These are phyloP conservation scores for Salvia hispanica DNA, from an alignment of 257 asterid species.

Conservation along the genomic window DNA sequence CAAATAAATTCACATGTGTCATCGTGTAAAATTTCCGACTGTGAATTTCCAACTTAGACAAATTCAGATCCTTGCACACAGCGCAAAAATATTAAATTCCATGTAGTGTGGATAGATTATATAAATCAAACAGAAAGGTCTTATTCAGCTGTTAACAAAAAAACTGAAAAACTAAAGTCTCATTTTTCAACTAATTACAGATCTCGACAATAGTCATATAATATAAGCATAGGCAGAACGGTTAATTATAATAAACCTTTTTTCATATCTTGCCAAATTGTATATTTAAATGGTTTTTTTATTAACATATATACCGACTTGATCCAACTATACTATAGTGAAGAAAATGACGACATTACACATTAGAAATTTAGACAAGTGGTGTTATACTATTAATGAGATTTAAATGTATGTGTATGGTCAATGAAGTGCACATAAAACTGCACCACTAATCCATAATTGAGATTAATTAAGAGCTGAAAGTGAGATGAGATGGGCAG, in stretches of 20 bases:
- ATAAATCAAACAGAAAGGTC: background rate
- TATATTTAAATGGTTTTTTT: no score
- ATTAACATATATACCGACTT: background rate
- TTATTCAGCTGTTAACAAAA: background rate
- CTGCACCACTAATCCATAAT: slow-evolving; percentile 32
- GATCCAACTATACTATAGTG: background rate
- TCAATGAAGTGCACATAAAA: slow-evolving; percentile 33
- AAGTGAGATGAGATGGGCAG: slow-evolving; percentile 35
- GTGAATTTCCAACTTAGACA: no score
- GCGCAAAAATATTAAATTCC: background rate
- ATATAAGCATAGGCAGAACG: background rate
- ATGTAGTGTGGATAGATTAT: background rate
- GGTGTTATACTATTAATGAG: slow-evolving; percentile 17
- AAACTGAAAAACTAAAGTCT: background rate
- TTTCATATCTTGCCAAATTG: no score
- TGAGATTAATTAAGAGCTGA: slow-evolving; percentile 33
- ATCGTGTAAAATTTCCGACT: no score
- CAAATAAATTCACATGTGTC: no score
- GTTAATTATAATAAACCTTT: background rate
- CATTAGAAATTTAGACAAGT: slow-evolving; percentile 13
- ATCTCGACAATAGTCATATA: background rate
- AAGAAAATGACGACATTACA: background rate
- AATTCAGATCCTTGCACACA: no score
- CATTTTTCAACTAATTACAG: background rate
- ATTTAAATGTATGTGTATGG: slow-evolving; percentile 18